These are phyloP conservation scores for Xylariaceae sp. DNA, from an alignment of 2,329 filamentous ascomycete species.

Conservation along the genomic window DNA sequence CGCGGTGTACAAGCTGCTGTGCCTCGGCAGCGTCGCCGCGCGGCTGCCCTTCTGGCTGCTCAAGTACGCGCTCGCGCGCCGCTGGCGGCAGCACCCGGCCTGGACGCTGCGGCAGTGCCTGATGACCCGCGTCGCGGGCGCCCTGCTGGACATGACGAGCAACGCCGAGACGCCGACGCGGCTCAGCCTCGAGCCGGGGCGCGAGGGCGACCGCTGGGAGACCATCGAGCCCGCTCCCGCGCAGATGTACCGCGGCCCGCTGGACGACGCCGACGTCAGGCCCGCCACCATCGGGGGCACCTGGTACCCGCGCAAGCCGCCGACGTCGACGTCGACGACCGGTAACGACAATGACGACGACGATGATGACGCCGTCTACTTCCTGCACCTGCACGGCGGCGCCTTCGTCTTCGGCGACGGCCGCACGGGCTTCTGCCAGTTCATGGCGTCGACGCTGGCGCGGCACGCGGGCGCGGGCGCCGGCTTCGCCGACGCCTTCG, in stretches of 20 bases:
- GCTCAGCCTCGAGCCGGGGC: conserved; percentile 12
- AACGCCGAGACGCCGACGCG: conserved; percentile 7
- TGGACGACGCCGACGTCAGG: conserved; percentile 9
- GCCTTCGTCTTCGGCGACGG: conserved; percentile 18
- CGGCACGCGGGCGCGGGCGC: conserved; percentile 28
- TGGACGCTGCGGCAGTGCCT: conserved; percentile 16
- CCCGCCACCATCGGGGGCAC: conserved; percentile 22
- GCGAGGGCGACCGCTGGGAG: conserved; percentile 14
- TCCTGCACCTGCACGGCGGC: conserved; percentile 23
- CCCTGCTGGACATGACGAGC: conserved; percentile 3
- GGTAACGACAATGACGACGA: conserved; percentile 1
- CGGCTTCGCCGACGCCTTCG: no score
- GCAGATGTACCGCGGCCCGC: conserved; percentile 15
- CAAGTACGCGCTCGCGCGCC: conserved; percentile 9
- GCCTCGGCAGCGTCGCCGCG: conserved; percentile 6
- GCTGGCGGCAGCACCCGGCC: conserved; percentile 9
- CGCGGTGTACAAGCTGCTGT: conserved; percentile 11
- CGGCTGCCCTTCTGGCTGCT: conserved; percentile 15
- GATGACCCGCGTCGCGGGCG: conserved; percentile 4
- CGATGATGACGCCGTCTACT: conserved; percentile 4
- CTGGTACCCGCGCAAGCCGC: conserved; percentile 18
- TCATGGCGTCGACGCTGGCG: conserved; percentile 21
- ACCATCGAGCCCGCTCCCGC: conserved; percentile 10
- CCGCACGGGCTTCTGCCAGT: conserved; percentile 5
- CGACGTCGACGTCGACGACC: neutral